Conservation (phyloP, 495 filamentous ascomycete genomes). For the Penicillium canariense region DNA sequence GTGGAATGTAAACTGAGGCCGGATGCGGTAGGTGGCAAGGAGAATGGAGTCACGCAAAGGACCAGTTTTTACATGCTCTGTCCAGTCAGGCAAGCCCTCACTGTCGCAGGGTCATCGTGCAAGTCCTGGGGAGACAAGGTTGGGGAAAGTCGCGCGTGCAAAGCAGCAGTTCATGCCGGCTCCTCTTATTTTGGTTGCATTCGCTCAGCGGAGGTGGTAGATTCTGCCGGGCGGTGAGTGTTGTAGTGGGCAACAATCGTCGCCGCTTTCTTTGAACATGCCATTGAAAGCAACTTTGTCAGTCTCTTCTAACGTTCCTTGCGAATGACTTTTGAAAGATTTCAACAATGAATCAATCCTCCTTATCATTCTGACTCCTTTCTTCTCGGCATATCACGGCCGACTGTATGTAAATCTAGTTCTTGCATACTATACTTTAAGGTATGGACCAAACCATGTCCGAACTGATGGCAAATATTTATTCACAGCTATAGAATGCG, state of each 20-base stretch:
- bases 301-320: too few relatives aligned
- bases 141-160: constrained; percentile 4
- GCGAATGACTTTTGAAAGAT: too few relatives aligned
- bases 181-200: constrained; percentile 30
- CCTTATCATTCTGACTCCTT: too few relatives aligned
- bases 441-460: too few relatives aligned
- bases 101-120: constrained; percentile 12
- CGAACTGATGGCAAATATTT: too few relatives aligned
- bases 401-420: too few relatives aligned
- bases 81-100: constrained; percentile 12
- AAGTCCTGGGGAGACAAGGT: background rate
- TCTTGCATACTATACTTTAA: too few relatives aligned
- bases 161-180: background rate
- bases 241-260: constrained; percentile 31
- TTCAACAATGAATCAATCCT: too few relatives aligned
- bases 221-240: constrained; percentile 31
- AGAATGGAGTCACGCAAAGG: background rate
- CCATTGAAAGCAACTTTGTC: background rate
- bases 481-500: too few relatives aligned
- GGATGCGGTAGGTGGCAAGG: constrained; percentile 21
- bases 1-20: constrained; percentile 29
- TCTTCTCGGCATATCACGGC: too few relatives aligned
- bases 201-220: constrained; percentile 6
- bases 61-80: constrained; percentile 10
- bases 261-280: background rate